Evolutionary conservation across 129 eudicot species (phyloP).

Genomic region (Ambrosia artemisiifolia): DNA sequence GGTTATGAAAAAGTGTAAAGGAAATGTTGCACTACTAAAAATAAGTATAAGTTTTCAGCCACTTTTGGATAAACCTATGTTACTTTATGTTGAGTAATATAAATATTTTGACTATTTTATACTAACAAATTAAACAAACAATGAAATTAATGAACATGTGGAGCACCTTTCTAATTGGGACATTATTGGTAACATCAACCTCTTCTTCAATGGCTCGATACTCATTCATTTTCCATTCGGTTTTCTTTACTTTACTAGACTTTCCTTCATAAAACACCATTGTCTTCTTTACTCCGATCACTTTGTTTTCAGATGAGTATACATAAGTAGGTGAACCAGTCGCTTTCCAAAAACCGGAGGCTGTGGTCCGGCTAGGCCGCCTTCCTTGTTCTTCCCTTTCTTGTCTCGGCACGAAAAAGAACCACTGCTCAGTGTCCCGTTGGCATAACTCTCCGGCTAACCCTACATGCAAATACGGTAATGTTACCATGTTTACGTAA

Average conservation of each 20-base stretch:
- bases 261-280: conserved; percentile 82
- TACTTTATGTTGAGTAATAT: no score
- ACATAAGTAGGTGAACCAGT: conserved; percentile 77
- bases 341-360: conserved; percentile 82
- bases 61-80: no score
- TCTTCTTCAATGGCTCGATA: conserved; percentile 57
- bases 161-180: conserved; percentile 46
- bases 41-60: no score
- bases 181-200: background rate
- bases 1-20: no score
- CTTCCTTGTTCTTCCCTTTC: conserved; percentile 84
- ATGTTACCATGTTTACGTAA: background rate
- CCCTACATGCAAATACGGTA: conserved; percentile 18
- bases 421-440: conserved; percentile 80
- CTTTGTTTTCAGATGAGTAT: conserved; percentile 48
- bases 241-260: conserved; percentile 60
- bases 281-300: conserved; percentile 71
- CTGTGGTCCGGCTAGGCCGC: conserved; percentile 66
- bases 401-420: conserved; percentile 68
- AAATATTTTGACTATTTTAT: no score
- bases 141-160: no score
- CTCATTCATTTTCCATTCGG: conserved; percentile 88
- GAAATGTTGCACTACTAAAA: no score
- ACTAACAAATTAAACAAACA: no score
- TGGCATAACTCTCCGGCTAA: conserved; percentile 54